phyloP scores from a whole-genome alignment of 1,284 basidiomycete genomes.

The Cystobasidiaceae sp. region DNA sequence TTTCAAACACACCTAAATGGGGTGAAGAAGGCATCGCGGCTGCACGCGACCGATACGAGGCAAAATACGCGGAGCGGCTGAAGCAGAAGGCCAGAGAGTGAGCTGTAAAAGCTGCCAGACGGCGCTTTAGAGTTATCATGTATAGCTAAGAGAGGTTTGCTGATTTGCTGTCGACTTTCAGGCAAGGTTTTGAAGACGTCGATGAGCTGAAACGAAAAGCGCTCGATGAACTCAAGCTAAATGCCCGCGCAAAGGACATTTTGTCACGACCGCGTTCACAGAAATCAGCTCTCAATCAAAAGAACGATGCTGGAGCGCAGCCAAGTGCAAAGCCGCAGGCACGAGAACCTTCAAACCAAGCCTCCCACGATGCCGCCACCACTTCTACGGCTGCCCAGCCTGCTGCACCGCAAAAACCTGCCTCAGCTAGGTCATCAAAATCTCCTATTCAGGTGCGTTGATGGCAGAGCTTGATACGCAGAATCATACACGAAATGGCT shows the following conservation, averaged over 20 bases:
- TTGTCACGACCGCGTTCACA: not conserved
- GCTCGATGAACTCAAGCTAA: not conserved
- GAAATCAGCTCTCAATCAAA: slow-evolving; percentile 25
- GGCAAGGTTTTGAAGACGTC: slow-evolving; percentile 34
- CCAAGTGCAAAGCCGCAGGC: not conserved
- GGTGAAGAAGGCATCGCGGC: slow-evolving; percentile 10
- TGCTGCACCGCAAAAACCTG: not conserved
- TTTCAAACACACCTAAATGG: slow-evolving; percentile 20
- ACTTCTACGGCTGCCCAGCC: not conserved
- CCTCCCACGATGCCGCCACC: not conserved
- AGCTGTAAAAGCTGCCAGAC: not conserved
- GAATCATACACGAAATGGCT: not conserved
- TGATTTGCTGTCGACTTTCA: not conserved
- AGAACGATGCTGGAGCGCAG: not conserved
- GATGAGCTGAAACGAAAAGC: slow-evolving; percentile 34
- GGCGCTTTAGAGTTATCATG: not conserved
- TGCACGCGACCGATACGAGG: slow-evolving; percentile 30
- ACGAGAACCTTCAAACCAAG: not conserved
- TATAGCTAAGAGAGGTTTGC: not conserved
- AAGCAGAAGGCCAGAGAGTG: slow-evolving; percentile 36
- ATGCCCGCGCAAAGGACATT: slow-evolving; percentile 14
- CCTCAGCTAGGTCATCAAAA: not conserved
- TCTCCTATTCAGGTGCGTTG: slow-evolving; percentile 34
- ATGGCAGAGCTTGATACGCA: not conserved
- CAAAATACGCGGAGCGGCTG: slow-evolving; percentile 36